A percentile compares a stretch with the other conserved stretches of the same genome.
Conservation (phyloP, 768 basidiomycete genomes). For the Leucogyrophana mollusca region DNA sequence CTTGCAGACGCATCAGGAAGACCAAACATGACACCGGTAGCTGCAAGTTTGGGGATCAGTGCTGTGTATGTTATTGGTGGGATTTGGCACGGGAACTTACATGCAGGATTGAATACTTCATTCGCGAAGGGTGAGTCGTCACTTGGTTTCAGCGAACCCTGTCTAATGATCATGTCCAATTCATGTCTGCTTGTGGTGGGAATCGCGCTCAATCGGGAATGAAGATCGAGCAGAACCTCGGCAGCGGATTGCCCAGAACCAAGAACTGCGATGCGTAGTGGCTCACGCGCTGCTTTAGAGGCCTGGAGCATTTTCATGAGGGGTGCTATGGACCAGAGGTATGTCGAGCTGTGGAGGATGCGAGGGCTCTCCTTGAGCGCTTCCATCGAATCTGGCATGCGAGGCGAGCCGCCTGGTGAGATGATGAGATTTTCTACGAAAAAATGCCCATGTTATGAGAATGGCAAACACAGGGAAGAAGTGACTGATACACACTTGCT, state of each 20-base stretch:
- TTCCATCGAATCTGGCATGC: slow-evolving; percentile 37
- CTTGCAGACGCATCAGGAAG: slow-evolving; percentile 35
- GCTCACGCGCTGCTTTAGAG: slow-evolving; percentile 10
- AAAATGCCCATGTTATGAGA: slow-evolving; percentile 3
- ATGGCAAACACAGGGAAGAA: slow-evolving; percentile 1
- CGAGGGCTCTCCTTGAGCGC: slow-evolving; percentile 32
- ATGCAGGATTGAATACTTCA: slow-evolving; percentile 51
- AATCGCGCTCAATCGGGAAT: slow-evolving; percentile 35
- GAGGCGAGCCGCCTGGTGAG: slow-evolving; percentile 48
- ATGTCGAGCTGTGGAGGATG: slow-evolving; percentile 44
- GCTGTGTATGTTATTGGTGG: not conserved
- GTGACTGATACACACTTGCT: slow-evolving; percentile 35
- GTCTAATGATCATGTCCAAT: slow-evolving; percentile 51
- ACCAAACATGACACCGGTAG: slow-evolving; percentile 39
- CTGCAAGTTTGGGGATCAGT: slow-evolving; percentile 20
- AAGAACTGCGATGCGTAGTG: slow-evolving; percentile 43
- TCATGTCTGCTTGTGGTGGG: slow-evolving; percentile 31
- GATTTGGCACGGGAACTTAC: slow-evolving; percentile 24
- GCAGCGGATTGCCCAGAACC: slow-evolving; percentile 50
- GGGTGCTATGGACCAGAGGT: slow-evolving; percentile 35
- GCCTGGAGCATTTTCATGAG: slow-evolving; percentile 31
- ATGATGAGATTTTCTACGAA: slow-evolving; percentile 45
- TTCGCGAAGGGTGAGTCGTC: slow-evolving; percentile 55
- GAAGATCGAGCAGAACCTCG: slow-evolving; percentile 46
- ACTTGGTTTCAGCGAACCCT: slow-evolving; percentile 48